These are phyloP conservation scores for Trichoderma brevicompactum DNA, from an alignment of 2,329 filamentous ascomycete genomes.

Conservation along the genomic window DNA sequence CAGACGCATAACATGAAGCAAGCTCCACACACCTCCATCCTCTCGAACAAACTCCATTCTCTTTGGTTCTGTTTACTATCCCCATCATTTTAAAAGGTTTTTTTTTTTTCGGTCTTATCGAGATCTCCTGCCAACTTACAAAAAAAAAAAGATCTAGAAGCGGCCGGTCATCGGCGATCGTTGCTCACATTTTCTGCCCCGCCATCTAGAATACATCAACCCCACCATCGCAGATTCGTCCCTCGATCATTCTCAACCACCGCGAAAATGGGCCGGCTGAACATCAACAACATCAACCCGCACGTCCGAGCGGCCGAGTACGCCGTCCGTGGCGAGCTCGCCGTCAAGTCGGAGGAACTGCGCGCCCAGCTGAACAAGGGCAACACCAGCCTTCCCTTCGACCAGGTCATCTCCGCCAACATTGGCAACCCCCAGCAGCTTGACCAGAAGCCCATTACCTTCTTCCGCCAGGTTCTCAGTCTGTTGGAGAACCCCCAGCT, in stretches of 20 bases:
- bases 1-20: conserved; percentile 2
- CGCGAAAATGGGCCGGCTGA: conserved; percentile 57
- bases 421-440: conserved; percentile 99
- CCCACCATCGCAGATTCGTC: conserved; percentile 42
- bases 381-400: conserved; percentile 71
- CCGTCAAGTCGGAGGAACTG: conserved; percentile 90
- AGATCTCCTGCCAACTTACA: conserved; percentile 1
- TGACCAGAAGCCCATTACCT: conserved; percentile 98
- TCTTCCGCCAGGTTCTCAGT: conserved; percentile 96
- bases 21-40: conserved; percentile 13
- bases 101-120: neutral
- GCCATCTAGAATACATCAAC: conserved; percentile 32
- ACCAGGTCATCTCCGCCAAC: conserved; percentile 92
- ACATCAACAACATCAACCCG: conserved; percentile 87
- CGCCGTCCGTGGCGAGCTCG: conserved; percentile 93
- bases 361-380: conserved; percentile 71
- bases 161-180: conserved; percentile 26
- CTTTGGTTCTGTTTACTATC: neutral
- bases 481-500: conserved; percentile 87
- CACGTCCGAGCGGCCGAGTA: conserved; percentile 88
- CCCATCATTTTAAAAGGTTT: neutral
- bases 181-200: conserved; percentile 27
- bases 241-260: conserved; percentile 23
- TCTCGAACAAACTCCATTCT: neutral
- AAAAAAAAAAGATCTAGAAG: conserved; percentile 22